Evolutionary conservation across 345 rosid genomes (phyloP).

Genomic region (Pistacia integerrima): DNA sequence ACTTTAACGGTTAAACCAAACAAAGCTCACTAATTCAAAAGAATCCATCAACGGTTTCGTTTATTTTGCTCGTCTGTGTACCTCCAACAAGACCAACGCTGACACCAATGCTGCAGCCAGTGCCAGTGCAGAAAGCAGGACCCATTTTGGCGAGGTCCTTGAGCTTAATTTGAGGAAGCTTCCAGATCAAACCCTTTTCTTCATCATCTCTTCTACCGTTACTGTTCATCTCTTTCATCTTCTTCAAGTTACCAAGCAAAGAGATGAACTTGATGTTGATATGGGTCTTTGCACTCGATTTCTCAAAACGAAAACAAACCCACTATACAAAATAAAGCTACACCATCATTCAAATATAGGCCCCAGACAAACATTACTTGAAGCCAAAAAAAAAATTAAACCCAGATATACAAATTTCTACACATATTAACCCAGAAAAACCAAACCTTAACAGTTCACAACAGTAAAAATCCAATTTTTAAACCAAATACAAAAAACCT

Average conservation of each 20-base stretch:
- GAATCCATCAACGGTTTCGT: background rate
- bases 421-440: no score
- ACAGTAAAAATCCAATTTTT: no score
- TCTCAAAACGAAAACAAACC: no score
- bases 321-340: no score
- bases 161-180: conserved; percentile 65
- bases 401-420: no score
- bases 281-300: no score
- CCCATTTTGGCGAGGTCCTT: conserved; percentile 72
- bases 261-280: background rate
- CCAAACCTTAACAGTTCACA: no score
- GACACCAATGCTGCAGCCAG: conserved; percentile 84
- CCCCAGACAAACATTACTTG: no score
- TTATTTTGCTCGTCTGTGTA: background rate
- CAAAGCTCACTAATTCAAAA: background rate
- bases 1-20: background rate
- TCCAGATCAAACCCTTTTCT: conserved; percentile 69
- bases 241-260: background rate
- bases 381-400: no score
- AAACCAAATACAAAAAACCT: no score
- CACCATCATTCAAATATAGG: no score
- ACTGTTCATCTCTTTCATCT: conserved; percentile 13
- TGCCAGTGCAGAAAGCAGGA: conserved; percentile 81
- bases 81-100: conserved; percentile 88
- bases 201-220: conserved; percentile 29